These are phyloP conservation scores for Phytophthora fragariae DNA, from an alignment of 352 stramenopile genomes.

Conservation along the genomic window DNA sequence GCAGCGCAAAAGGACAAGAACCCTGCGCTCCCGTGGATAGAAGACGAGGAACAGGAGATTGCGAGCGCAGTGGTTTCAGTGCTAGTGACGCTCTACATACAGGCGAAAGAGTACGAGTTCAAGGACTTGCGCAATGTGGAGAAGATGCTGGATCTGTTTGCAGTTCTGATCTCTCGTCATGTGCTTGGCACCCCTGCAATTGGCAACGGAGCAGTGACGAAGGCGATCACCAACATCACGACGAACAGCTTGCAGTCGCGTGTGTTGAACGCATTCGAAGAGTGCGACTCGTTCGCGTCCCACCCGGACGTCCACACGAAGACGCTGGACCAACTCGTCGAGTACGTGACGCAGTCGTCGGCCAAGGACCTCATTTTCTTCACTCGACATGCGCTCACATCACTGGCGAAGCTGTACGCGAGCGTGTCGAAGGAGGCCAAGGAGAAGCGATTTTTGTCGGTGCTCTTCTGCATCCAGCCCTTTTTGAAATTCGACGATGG, in stretches of 20 bases:
- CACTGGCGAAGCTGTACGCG: conserved; percentile 80
- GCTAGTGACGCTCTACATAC: conserved; percentile 78
- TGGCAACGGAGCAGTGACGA: conserved; percentile 37
- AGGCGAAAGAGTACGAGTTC: conserved; percentile 81
- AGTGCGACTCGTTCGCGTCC: conserved; percentile 72
- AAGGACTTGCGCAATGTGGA: conserved; percentile 69
- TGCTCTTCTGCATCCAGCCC: conserved; percentile 74
- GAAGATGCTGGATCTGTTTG: conserved; percentile 71
- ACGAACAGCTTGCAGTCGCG: conserved; percentile 86
- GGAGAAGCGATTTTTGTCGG: conserved; percentile 61
- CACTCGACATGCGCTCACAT: conserved; percentile 76
- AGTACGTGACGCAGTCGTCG: conserved; percentile 60
- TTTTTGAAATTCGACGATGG: conserved; percentile 60
- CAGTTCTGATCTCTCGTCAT: conserved; percentile 68
- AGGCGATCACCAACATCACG: conserved; percentile 66
- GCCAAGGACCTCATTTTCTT: conserved; percentile 75
- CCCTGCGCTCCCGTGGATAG: conserved; percentile 42
- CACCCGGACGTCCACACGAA: conserved; percentile 74
- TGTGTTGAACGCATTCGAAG: conserved; percentile 87
- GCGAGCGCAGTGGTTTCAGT: conserved; percentile 78
- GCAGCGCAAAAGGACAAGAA: conserved; percentile 31
- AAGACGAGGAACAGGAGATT: conserved; percentile 87
- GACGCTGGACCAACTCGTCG: conserved; percentile 73
- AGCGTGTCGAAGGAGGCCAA: conserved; percentile 63
- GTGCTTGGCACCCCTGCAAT: conserved; percentile 51